Evolutionary conservation across 2,329 filamentous ascomycete genomes (phyloP).

Genomic region (Alternaria triticimaculans): DNA sequence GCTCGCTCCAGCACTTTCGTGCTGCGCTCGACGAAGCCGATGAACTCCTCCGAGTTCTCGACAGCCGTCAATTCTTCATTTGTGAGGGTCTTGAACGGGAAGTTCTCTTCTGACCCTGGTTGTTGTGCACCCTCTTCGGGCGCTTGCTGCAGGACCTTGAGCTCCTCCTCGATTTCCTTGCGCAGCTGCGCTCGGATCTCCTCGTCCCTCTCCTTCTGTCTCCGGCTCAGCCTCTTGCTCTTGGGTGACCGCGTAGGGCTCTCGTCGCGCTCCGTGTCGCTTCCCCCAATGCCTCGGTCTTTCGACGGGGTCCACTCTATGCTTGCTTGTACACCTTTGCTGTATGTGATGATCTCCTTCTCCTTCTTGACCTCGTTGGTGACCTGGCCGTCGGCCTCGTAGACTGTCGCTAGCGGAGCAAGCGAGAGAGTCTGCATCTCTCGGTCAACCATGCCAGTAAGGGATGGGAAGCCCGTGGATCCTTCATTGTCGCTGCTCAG

Average conservation of each 20-base stretch:
- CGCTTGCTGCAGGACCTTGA: slow-evolving; percentile 68
- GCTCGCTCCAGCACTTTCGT: slow-evolving; percentile 97
- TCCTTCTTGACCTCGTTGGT: slow-evolving; percentile 71
- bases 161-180: slow-evolving; percentile 90
- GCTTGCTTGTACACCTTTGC: slow-evolving; percentile 92
- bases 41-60: slow-evolving; percentile 88
- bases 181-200: slow-evolving; percentile 84
- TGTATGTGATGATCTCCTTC: slow-evolving; percentile 88
- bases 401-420: slow-evolving; percentile 75
- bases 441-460: slow-evolving; percentile 42
- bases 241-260: slow-evolving; percentile 59
- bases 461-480: slow-evolving; percentile 31
- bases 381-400: slow-evolving; percentile 78
- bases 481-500: slow-evolving; percentile 71
- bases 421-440: slow-evolving; percentile 75
- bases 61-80: slow-evolving; percentile 89
- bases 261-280: slow-evolving; percentile 67
- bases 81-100: slow-evolving; percentile 79
- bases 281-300: slow-evolving; percentile 60
- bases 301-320: slow-evolving; percentile 70
- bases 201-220: slow-evolving; percentile 84
- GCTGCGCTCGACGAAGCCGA: slow-evolving; percentile 93
- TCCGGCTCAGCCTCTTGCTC: slow-evolving; percentile 77
- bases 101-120: slow-evolving; percentile 60
- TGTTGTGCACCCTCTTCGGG: slow-evolving; percentile 51